Evolutionary conservation across 345 rosid species (phyloP).

Genomic region (Ceriops zippeliana): DNA sequence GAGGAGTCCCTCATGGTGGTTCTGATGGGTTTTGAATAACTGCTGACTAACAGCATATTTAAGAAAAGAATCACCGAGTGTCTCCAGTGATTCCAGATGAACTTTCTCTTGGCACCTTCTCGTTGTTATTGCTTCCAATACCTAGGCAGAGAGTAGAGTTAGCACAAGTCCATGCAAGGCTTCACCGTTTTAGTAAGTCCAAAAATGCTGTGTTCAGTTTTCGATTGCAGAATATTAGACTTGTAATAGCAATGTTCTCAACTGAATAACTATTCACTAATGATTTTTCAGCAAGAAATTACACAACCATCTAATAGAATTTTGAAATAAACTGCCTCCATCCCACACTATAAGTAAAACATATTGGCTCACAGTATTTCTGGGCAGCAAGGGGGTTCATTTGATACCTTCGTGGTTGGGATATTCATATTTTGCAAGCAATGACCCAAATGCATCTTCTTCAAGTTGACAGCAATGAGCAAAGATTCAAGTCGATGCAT

Average conservation of each 20-base stretch:
- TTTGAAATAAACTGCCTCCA: no score
- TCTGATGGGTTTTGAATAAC: conserved; percentile 47
- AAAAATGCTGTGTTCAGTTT: no score
- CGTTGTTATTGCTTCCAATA: conserved; percentile 85
- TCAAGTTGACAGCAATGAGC: conserved; percentile 65
- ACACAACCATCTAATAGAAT: not conserved
- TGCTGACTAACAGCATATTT: conserved; percentile 78
- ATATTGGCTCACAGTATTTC: not conserved
- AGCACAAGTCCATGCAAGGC: conserved; percentile 4
- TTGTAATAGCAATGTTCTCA: no score
- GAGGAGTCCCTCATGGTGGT: conserved; percentile 74
- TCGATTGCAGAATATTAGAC: no score
- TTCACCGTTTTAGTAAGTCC: not conserved
- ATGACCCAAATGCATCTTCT: conserved; percentile 45
- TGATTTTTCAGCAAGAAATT: not conserved
- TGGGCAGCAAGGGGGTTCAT: not conserved
- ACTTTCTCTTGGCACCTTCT: conserved; percentile 72
- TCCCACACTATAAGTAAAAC: not conserved
- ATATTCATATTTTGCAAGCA: conserved; percentile 39
- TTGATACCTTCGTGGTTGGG: conserved; percentile 69
- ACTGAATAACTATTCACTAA: not conserved
- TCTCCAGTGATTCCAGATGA: conserved; percentile 81
- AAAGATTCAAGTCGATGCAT: conserved; percentile 73
- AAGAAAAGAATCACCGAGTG: conserved; percentile 88
- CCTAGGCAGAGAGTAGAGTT: conserved; percentile 34